phyloP scores from a whole-genome alignment of 441 rosid genomes.

The Euphorbia celastroides region DNA sequence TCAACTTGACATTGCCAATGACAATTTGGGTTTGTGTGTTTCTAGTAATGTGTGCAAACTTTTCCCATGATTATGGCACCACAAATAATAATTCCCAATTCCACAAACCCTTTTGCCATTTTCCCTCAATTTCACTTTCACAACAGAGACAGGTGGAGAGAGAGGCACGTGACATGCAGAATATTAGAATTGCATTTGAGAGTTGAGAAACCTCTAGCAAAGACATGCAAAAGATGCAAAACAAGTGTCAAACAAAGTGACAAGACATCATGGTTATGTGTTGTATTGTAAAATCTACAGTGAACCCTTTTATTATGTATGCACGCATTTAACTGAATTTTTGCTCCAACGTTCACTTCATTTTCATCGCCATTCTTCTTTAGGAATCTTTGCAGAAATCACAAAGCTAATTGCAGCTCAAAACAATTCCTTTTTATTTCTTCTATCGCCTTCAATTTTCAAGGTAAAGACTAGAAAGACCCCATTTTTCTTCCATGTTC shows the following conservation, averaged over 20 bases:
- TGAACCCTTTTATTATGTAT: not conserved
- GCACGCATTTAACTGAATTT: not conserved
- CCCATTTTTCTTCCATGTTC: not conserved
- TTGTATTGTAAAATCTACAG: not conserved
- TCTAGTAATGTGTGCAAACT: conserved; percentile 22
- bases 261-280: not conserved
- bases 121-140: not conserved
- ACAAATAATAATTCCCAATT: not conserved
- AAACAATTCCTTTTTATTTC: not conserved
- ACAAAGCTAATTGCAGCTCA: not conserved
- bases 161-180: too few species aligned
- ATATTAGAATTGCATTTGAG: too few species aligned
- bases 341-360: not conserved
- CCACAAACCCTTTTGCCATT: not conserved
- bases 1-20: not conserved
- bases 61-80: not conserved
- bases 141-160: too few species aligned
- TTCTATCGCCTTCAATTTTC: not conserved
- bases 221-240: too few species aligned
- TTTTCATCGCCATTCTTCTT: not conserved
- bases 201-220: too few species aligned
- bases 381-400: not conserved
- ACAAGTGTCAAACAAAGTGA: conserved; percentile 6
- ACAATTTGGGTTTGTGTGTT: conserved; percentile 25
- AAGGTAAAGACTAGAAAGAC: too few species aligned